Evolutionary conservation across 2,329 filamentous ascomycete genomes (phyloP).

Genomic region (Cladosporium sp.): DNA sequence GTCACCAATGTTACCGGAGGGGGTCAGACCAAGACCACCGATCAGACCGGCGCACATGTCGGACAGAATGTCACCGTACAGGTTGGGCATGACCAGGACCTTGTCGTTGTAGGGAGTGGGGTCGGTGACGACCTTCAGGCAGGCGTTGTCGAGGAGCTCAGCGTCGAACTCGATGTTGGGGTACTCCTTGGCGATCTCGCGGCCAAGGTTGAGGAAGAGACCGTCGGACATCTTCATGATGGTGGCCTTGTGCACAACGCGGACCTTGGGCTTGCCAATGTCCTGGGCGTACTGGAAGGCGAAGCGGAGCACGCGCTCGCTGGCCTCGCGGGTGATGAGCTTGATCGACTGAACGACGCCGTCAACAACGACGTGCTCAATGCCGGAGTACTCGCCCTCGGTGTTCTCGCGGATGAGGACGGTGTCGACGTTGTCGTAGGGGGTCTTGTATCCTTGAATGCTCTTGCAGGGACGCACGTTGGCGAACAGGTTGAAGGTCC

Average conservation of each 20-base stretch:
- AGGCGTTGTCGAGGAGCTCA: constrained; percentile 98
- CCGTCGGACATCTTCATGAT: constrained; percentile 99
- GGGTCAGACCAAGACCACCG: constrained; percentile 92
- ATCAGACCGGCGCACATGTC: constrained; percentile 99
- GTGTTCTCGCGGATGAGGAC: constrained; percentile 99
- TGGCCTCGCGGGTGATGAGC: constrained; percentile 93
- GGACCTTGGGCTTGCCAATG: constrained; percentile 93
- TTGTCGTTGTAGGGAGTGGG: constrained; percentile 97
- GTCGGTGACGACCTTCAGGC: constrained; percentile 97
- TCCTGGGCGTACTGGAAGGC: constrained; percentile 97
- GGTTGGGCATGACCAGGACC: constrained; percentile 94
- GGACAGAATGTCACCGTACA: constrained; percentile 98
- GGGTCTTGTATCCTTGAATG: constrained; percentile 95
- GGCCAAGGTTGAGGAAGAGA: constrained; percentile 86
- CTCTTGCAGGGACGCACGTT: constrained; percentile 98
- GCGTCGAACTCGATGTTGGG: constrained; percentile 93
- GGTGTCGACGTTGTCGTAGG: constrained; percentile 94
- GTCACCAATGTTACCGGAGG: constrained; percentile 97
- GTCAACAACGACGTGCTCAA: constrained; percentile 96
- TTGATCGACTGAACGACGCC: constrained; percentile 99
- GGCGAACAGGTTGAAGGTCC: constrained; percentile 99
- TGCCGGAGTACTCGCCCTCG: constrained; percentile 98
- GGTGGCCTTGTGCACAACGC: constrained; percentile 98
- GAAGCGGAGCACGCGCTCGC: constrained; percentile 91
- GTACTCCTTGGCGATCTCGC: constrained; percentile 89